phyloP scores from a whole-genome alignment of 2,329 filamentous ascomycete genomes.

The Huntiella abstrusa region DNA sequence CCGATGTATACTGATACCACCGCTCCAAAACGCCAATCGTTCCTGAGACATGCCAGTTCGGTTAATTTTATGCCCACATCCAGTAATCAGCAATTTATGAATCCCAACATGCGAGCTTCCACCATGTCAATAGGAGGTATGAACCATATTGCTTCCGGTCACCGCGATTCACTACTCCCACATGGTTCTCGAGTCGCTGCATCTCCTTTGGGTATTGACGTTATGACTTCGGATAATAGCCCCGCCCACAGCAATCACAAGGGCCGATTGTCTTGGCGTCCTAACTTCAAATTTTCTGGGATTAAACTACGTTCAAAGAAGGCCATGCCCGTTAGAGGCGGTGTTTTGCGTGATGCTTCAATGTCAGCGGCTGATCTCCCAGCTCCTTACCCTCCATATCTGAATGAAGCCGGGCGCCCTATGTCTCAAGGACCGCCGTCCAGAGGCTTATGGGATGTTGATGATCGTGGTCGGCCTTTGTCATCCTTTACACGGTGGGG shows the following conservation, averaged over 20 bases:
- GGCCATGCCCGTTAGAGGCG: not conserved
- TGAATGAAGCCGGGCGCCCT: constrained; percentile 1
- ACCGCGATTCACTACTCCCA: not conserved
- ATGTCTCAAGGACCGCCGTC: constrained; percentile 4
- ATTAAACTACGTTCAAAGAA: not conserved
- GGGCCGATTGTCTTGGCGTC: constrained; percentile 5
- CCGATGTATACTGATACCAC: not conserved
- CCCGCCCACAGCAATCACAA: constrained; percentile 1
- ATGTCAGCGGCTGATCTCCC: not conserved
- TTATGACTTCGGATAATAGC: constrained; percentile 8
- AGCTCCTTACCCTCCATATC: not conserved
- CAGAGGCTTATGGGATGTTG: constrained; percentile 6
- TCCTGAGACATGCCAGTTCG: not conserved
- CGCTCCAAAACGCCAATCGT: not conserved
- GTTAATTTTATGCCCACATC: not conserved
- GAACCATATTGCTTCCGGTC: not conserved
- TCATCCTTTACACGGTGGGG: constrained; percentile 1
- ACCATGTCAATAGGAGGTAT: not conserved
- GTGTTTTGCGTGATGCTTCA: constrained; percentile 3
- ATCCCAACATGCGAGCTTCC: not conserved
- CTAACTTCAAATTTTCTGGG: constrained; percentile 3
- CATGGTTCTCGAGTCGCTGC: constrained; percentile 3
- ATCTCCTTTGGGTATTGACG: constrained; percentile 4
- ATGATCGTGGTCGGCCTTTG: not conserved
- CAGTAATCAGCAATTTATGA: not conserved